These are phyloP conservation scores for Alternaria sp. DNA, from an alignment of 2,329 filamentous ascomycete genomes.

Conservation along the genomic window DNA sequence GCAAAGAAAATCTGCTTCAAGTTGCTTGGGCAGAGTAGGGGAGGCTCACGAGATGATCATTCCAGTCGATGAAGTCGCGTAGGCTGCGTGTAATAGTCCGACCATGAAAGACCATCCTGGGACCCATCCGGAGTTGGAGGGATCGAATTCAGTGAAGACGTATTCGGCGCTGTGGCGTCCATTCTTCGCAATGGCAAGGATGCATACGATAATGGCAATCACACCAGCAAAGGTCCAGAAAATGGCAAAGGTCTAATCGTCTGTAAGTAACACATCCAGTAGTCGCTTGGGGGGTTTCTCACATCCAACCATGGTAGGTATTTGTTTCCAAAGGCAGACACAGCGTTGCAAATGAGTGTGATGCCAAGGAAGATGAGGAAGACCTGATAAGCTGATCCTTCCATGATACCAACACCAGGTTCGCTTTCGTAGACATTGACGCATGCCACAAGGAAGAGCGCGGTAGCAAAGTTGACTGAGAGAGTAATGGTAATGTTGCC, in stretches of 20 bases:
- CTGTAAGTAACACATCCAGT: slow-evolving; percentile 32
- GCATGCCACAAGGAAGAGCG: slow-evolving; percentile 62
- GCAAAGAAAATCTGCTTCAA: slow-evolving; percentile 21
- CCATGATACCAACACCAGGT: slow-evolving; percentile 57
- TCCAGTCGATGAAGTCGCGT: slow-evolving; percentile 77
- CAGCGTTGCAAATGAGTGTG: slow-evolving; percentile 59
- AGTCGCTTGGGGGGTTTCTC: slow-evolving; percentile 51
- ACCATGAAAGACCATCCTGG: slow-evolving; percentile 77
- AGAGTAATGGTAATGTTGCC: slow-evolving; percentile 84
- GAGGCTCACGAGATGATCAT: slow-evolving; percentile 77
- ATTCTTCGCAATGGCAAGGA: slow-evolving; percentile 72
- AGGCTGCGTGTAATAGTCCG: slow-evolving; percentile 75
- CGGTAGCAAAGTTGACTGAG: slow-evolving; percentile 80
- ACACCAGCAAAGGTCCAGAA: slow-evolving; percentile 78
- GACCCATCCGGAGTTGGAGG: slow-evolving; percentile 70
- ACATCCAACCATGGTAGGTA: slow-evolving; percentile 71
- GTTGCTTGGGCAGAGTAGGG: slow-evolving; percentile 47
- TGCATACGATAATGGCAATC: slow-evolving; percentile 68
- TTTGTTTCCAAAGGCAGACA: slow-evolving; percentile 62
- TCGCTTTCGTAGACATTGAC: slow-evolving; percentile 63
- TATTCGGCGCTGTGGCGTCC: slow-evolving; percentile 69
- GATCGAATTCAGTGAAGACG: slow-evolving; percentile 74
- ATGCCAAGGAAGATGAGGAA: slow-evolving; percentile 61
- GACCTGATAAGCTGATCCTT: slow-evolving; percentile 55
- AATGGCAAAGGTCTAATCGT: slow-evolving; percentile 70